phyloP scores from a whole-genome alignment of 305 asterid species.

The Rubia peregrina region DNA sequence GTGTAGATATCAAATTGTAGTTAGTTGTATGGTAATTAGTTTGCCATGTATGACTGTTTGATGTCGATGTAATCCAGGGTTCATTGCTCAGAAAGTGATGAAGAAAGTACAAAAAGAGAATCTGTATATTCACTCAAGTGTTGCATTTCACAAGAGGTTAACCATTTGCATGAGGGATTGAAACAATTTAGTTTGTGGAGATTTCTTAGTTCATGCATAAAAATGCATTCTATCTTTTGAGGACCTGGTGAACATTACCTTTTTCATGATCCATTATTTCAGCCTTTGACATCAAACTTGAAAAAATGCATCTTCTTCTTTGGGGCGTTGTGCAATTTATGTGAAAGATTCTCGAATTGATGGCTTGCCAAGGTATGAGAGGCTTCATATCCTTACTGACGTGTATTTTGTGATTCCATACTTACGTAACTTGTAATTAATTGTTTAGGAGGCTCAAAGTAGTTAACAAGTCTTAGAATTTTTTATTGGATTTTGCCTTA shows the following conservation, averaged over 20 bases:
- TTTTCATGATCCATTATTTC: conserved; percentile 22
- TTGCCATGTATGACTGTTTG: background rate
- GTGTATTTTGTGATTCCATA: no score
- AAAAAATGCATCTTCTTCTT: conserved; percentile 94
- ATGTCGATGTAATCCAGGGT: conserved; percentile 49
- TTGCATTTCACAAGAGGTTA: conserved; percentile 98
- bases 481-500: background rate
- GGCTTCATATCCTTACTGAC: background rate
- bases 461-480: no score
- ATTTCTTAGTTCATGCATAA: background rate
- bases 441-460: background rate
- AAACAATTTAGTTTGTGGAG: conserved; percentile 50
- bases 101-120: conserved; percentile 85
- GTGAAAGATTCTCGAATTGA: conserved; percentile 77
- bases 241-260: conserved; percentile 6
- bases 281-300: conserved; percentile 92
- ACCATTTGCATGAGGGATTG: conserved; percentile 95
- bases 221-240: background rate
- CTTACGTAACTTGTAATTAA: background rate
- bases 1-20: background rate
- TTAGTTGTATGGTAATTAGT: background rate
- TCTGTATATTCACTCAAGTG: conserved; percentile 90
- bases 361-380: conserved; percentile 84
- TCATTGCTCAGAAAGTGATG: conserved; percentile 98
- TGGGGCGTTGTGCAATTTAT: conserved; percentile 90